Percentiles rank a stretch among this genome's conserved stretches.
Evolutionary conservation across 495 filamentous ascomycete species (phyloP).

Genomic region (Echria macrotheca): DNA sequence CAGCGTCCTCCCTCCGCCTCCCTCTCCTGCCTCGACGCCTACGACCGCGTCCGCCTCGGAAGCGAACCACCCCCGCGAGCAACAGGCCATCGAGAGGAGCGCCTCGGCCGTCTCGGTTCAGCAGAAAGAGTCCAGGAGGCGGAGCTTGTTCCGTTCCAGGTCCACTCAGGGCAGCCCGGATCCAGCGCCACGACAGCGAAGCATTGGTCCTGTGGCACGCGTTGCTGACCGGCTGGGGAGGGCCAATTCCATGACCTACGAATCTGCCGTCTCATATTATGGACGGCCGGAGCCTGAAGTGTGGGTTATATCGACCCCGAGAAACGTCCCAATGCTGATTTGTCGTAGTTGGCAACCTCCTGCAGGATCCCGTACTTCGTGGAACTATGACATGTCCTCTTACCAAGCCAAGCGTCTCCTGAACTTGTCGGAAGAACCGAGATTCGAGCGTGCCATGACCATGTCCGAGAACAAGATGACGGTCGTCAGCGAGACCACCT

Average conservation of each 20-base stretch:
- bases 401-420: conserved; percentile 40
- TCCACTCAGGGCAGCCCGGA: conserved; percentile 20
- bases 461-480: conserved; percentile 34
- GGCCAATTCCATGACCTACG: conserved; percentile 31
- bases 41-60: conserved; percentile 6
- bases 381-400: conserved; percentile 37
- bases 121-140: conserved; percentile 19
- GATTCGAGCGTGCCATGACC: conserved; percentile 24
- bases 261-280: conserved; percentile 28
- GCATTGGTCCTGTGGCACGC: conserved; percentile 14
- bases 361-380: conserved; percentile 29
- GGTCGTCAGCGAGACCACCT: conserved; percentile 30
- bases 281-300: conserved; percentile 18
- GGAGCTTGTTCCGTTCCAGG: conserved; percentile 31
- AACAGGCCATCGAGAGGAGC: conserved; percentile 12
- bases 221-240: conserved; percentile 19
- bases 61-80: conserved; percentile 1
- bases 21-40: conserved; percentile 17
- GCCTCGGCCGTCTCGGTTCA: conserved; percentile 17
- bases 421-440: conserved; percentile 33
- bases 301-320: too few species aligned
- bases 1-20: conserved; percentile 17
- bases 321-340: too few species aligned
- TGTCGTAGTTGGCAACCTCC: conserved; percentile 17
- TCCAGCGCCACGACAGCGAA: conserved; percentile 14